A percentile compares a stretch with the other conserved stretches of the same genome.
phyloP scores from a whole-genome alignment of 257 asterid genomes.

The Coffea eugenioides region DNA sequence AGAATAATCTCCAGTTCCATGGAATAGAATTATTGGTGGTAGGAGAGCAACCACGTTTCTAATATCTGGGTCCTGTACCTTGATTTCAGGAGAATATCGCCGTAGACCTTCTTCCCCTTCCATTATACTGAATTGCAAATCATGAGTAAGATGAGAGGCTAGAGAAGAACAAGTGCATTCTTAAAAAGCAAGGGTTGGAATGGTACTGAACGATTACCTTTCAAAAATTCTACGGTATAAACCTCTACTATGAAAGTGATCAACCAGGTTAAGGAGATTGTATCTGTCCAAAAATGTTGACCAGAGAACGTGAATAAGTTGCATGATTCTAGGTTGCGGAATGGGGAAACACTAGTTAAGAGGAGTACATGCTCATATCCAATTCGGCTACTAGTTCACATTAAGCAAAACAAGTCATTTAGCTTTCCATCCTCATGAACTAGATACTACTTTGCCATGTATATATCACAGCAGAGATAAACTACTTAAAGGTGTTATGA shows the following conservation, averaged over 20 bases:
- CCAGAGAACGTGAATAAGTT: not conserved
- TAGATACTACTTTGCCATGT: too few relatives aligned
- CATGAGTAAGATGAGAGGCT: not conserved
- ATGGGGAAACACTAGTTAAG: not conserved
- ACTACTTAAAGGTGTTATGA: not conserved
- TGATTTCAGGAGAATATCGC: constrained; percentile 75
- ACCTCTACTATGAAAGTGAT: constrained; percentile 80
- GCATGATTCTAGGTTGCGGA: not conserved
- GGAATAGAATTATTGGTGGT: constrained; percentile 84
- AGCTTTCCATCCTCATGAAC: not conserved
- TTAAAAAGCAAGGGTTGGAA: not conserved
- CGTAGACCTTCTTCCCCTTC: constrained; percentile 85
- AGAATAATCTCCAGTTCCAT: constrained; percentile 92
- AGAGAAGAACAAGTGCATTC: not conserved
- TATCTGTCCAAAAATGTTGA: constrained; percentile 50
- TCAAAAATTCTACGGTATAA: constrained; percentile 69
- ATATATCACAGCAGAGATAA: too few relatives aligned
- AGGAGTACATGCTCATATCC: not conserved
- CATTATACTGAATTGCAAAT: constrained; percentile 65
- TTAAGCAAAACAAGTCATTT: not conserved
- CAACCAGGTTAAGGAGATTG: constrained; percentile 66
- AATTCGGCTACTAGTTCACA: not conserved
- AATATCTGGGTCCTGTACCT: constrained; percentile 59
- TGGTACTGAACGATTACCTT: constrained; percentile 42
- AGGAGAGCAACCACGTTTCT: constrained; percentile 62